Base-by-base conservation (phyloP, 192 early-diverging fungal genomes). In the Coemansia sp. region DNA sequence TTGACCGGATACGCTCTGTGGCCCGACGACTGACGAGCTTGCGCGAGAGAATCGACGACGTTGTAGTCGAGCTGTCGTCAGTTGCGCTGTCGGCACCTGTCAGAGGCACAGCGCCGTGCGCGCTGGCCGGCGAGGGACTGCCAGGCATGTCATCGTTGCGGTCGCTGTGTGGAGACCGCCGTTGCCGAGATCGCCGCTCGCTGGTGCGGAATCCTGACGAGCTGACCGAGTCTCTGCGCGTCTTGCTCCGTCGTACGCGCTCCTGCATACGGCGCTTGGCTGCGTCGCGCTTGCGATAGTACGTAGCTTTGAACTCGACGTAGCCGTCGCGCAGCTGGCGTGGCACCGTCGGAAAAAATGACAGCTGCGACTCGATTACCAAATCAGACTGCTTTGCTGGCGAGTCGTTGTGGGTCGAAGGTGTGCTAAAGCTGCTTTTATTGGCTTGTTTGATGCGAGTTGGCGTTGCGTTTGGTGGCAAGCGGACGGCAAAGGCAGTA, bases 301-400 rank as follows among this genome's bases (percentile, higher is more conserved):
- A 83, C 0, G 76, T 83, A 11, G 72, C 56, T 25, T 79, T 79
- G 55, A 83, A 83, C 48, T 74, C 76, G 37, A 68, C 22, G 55
- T 72, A 83, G 29, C 81, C 81, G 25, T 78, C 72, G 39, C 72
- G 72, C 49, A 83, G 66, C 62, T 78, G 76, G 17, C 76, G 76
- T 12, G 81, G 81, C 17, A 83, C 76, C 1, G 76, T 75, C 17
- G 81, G 81, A 50, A 79, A 78, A 60, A 83, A 83, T 27, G 76
- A 63, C 54, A 83, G 54, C 56, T 83, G 81, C 56, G 76, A 63
- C 38, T 83, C 81, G 27, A 65, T 41, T 11, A 48, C 17, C 8
- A 11, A 7, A 15, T 53, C 61, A 39, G 19, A 10, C 19, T 22
- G 49, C 32, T 29, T 58, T 8, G 35, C 5, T n/a, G 41, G 41